Base-by-base conservation (phyloP, 1,284 basidiomycete genomes). In the Inonotus hispidus region DNA sequence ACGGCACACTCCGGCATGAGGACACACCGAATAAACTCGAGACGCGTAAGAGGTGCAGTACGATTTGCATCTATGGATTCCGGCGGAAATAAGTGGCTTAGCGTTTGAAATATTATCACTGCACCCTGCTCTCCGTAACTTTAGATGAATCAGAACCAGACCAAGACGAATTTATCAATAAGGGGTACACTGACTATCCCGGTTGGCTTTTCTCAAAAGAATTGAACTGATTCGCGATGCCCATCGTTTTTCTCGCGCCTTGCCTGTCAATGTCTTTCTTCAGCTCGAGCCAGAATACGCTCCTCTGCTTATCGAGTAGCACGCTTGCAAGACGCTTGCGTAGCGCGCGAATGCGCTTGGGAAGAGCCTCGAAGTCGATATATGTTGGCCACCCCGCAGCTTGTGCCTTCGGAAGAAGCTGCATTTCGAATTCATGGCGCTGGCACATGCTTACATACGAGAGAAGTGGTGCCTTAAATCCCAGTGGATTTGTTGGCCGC, bases 101-200 rank as follows among this genome's bases (percentile, higher is more conserved):
- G 77, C 0, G 85, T 86, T 66, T 90, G 88, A 58, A 87, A 82
- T 60, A 92, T 87, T 66, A 92, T 86, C 21, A 88, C 76, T 0
- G 85, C 86, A 7, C 90, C 90, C 47, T 85, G 77, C 73, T 92
- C 90, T 53, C 90, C 90, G 66, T 92, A 92, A 68, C 90, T 92
- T 62, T 3, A 60, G 45, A 49, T 63, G 19, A 47, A 53, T 45
- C 16, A 21, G 32, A 59, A 43, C 25, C 13, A 39, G n/a, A 47
- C 10, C 53, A 59, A n/a, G 25, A 49, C 29, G 8, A 32, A 62
- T 6, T 49, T 6, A 32, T n/a, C 16, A 57, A 19, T 60, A 62
- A 53, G 19, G 19, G 55, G 38, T n/a, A 49, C 14, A 75, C 90
- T 75, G 68, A 92, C 90, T 92, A 92, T 75, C 90, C 90, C 41